Conservation (phyloP, 768 basidiomycete genomes). For the Trametes cubensis region DNA sequence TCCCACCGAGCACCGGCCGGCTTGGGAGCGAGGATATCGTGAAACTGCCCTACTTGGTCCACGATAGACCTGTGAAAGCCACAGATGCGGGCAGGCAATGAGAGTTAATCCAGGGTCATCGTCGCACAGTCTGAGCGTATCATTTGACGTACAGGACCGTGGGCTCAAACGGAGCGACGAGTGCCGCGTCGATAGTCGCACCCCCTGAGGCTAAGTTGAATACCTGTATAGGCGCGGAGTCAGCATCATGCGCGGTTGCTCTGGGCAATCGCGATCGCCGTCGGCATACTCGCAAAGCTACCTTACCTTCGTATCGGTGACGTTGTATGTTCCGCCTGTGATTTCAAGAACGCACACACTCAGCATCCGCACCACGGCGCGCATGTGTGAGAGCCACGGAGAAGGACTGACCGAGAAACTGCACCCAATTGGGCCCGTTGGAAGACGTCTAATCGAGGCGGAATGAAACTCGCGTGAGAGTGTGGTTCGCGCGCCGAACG, state of each 20-base stretch:
- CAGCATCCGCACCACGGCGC: not conserved
- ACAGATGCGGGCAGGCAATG: not conserved
- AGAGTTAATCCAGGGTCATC: not conserved
- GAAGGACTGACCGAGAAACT: constrained; percentile 46
- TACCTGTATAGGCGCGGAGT: constrained; percentile 21
- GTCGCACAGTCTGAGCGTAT: not conserved
- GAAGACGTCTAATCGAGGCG: constrained; percentile 49
- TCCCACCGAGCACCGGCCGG: constrained; percentile 38
- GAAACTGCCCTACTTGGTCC: constrained; percentile 40
- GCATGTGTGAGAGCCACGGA: constrained; percentile 7
- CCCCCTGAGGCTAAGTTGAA: constrained; percentile 43
- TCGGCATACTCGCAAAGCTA: constrained; percentile 8
- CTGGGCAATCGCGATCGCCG: constrained; percentile 17
- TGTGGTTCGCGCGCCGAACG: not conserved
- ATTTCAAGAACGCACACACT: not conserved
- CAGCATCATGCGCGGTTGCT: not conserved
- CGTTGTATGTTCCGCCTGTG: constrained; percentile 55
- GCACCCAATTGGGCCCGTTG: constrained; percentile 67
- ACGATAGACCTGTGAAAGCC: constrained; percentile 36
- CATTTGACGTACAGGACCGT: constrained; percentile 37
- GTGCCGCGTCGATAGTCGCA: constrained; percentile 41
- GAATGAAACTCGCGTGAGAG: constrained; percentile 16
- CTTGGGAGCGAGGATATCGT: constrained; percentile 36
- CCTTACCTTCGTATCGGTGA: constrained; percentile 51
- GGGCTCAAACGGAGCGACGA: constrained; percentile 40